phyloP scores from a whole-genome alignment of 768 basidiomycete species.

The Fomitopsis pulvina region DNA sequence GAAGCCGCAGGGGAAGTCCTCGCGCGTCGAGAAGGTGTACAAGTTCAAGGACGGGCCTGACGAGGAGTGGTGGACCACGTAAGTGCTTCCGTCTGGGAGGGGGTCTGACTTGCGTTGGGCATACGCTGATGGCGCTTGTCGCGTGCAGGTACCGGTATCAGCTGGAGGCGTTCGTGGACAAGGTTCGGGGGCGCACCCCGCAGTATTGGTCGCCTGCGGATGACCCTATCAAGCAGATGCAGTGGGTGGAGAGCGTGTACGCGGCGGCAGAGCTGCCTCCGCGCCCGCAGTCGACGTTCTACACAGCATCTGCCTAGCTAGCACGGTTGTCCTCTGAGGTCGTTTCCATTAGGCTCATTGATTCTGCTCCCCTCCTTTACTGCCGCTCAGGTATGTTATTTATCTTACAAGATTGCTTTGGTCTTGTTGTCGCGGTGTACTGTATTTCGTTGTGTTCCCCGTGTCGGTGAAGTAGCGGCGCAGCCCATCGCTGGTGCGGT shows the following conservation, averaged over 20 bases:
- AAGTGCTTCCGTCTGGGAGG: constrained; percentile 5
- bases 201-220: constrained; percentile 30
- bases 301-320: no score
- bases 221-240: constrained; percentile 6
- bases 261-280: neutral
- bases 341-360: no score
- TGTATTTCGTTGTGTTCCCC: no score
- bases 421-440: no score
- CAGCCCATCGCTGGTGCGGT: no score
- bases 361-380: no score
- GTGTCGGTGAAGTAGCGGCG: no score
- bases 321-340: no score
- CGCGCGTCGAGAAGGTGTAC: constrained; percentile 39
- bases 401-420: no score
- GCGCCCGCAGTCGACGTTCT: neutral
- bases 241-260: constrained; percentile 9
- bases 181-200: constrained; percentile 34
- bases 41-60: constrained; percentile 29
- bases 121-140: neutral
- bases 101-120: no score
- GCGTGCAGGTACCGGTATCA: constrained; percentile 45
- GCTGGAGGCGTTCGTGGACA: constrained; percentile 51
- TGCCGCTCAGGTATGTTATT: no score
- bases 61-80: constrained; percentile 42
- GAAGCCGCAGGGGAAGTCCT: constrained; percentile 10